These are phyloP conservation scores for Aureobasidium sp. DNA, from an alignment of 2,329 filamentous ascomycete species.

Conservation along the genomic window DNA sequence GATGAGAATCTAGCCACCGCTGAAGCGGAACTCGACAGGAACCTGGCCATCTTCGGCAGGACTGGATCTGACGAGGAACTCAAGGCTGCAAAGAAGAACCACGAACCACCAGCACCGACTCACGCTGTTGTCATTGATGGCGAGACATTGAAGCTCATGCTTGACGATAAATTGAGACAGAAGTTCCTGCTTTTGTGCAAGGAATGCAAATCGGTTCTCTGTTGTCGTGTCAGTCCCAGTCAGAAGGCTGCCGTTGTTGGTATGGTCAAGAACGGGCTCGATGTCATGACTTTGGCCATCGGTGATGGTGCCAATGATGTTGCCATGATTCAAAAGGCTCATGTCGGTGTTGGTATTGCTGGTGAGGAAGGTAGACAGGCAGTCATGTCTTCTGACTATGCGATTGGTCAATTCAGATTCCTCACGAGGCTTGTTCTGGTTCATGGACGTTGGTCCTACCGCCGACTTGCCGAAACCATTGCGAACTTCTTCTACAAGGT, in stretches of 20 bases:
- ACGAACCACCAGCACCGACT: conserved; percentile 77
- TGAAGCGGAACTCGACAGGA: conserved; percentile 65
- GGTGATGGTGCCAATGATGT: conserved; percentile 95
- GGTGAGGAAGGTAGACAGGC: conserved; percentile 88
- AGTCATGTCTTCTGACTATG: conserved; percentile 94
- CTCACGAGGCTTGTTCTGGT: conserved; percentile 78
- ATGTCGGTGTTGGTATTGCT: conserved; percentile 93
- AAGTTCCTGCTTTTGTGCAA: conserved; percentile 95
- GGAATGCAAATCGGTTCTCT: conserved; percentile 91
- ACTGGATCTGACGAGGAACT: conserved; percentile 83
- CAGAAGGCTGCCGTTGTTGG: conserved; percentile 96
- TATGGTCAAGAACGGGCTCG: conserved; percentile 89
- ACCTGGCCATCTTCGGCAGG: conserved; percentile 66
- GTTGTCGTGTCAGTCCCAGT: conserved; percentile 91
- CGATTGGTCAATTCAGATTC: conserved; percentile 89
- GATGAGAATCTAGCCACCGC: conserved; percentile 62
- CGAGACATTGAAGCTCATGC: conserved; percentile 81
- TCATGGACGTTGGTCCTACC: conserved; percentile 94
- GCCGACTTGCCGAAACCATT: conserved; percentile 83
- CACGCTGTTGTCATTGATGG: conserved; percentile 94
- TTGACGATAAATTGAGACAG: conserved; percentile 75
- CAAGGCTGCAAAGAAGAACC: conserved; percentile 67
- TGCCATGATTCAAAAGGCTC: conserved; percentile 95
- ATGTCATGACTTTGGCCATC: conserved; percentile 92
- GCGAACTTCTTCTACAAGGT: conserved; percentile 99